phyloP scores from a whole-genome alignment of 768 basidiomycete genomes.

The Melanogaster broomeanus region DNA sequence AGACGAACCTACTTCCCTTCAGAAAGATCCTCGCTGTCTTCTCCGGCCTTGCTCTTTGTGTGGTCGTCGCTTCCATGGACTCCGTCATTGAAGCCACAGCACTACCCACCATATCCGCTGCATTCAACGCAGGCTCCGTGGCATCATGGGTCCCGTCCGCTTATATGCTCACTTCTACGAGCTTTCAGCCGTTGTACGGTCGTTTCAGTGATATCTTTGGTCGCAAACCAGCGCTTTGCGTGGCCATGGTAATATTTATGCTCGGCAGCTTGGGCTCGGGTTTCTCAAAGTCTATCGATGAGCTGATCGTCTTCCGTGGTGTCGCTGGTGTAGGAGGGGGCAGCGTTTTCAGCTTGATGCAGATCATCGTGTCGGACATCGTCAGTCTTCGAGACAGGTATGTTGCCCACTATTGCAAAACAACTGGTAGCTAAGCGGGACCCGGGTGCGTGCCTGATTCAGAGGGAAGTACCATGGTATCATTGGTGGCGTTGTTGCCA shows the following conservation, averaged over 20 bases:
- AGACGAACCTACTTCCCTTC: slow-evolving; percentile 74
- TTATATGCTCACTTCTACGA: slow-evolving; percentile 61
- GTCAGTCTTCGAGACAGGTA: slow-evolving; percentile 68
- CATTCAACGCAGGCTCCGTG: slow-evolving; percentile 52
- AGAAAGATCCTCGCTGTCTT: slow-evolving; percentile 65
- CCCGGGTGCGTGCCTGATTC: neutral
- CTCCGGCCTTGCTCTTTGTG: slow-evolving; percentile 57
- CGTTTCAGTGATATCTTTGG: slow-evolving; percentile 70
- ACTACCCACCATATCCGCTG: slow-evolving; percentile 66
- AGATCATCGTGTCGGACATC: slow-evolving; percentile 76
- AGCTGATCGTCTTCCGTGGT: slow-evolving; percentile 70
- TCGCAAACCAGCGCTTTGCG: slow-evolving; percentile 58
- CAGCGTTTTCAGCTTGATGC: slow-evolving; percentile 65
- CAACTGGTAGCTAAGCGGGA: neutral
- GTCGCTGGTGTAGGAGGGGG: slow-evolving; percentile 73
- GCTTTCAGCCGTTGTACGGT: slow-evolving; percentile 48
- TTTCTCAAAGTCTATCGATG: slow-evolving; percentile 61
- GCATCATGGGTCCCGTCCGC: slow-evolving; percentile 71
- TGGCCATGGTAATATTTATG: slow-evolving; percentile 63
- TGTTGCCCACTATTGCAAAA: slow-evolving; percentile 5
- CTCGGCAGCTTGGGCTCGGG: slow-evolving; percentile 69
- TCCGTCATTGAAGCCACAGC: slow-evolving; percentile 76
- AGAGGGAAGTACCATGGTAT: slow-evolving; percentile 82
- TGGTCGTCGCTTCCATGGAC: slow-evolving; percentile 63
- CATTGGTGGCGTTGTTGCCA: slow-evolving; percentile 54